phyloP scores from a whole-genome alignment of 2,329 filamentous ascomycete species.

The Didymella arachidicola region DNA sequence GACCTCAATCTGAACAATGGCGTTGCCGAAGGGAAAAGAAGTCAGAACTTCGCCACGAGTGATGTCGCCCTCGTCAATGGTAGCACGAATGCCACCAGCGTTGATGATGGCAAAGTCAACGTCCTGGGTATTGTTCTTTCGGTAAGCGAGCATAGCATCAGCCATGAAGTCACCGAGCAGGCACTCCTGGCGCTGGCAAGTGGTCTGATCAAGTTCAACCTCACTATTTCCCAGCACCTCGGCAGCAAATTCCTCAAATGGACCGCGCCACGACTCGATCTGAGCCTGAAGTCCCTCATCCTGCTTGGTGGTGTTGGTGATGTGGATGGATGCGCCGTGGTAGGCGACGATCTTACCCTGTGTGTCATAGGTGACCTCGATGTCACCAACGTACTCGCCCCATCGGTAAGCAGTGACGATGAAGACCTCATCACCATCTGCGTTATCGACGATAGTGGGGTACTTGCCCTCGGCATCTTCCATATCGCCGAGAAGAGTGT shows the following conservation, averaged over 20 bases:
- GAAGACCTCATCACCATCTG: slow-evolving; percentile 71
- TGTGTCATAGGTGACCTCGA: slow-evolving; percentile 69
- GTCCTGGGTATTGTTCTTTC: slow-evolving; percentile 57
- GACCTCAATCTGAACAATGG: slow-evolving; percentile 65
- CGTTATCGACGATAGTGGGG: slow-evolving; percentile 68
- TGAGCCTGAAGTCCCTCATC: slow-evolving; percentile 65
- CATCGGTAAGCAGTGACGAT: slow-evolving; percentile 73
- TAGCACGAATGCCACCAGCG: slow-evolving; percentile 69
- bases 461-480: slow-evolving; percentile 66
- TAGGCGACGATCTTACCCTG: slow-evolving; percentile 69
- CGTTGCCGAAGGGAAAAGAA: slow-evolving; percentile 71
- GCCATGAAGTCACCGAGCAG: slow-evolving; percentile 54
- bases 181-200: slow-evolving; percentile 67
- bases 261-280: slow-evolving; percentile 65
- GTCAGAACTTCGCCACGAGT: slow-evolving; percentile 70
- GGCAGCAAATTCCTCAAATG: slow-evolving; percentile 67
- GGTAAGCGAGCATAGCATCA: slow-evolving; percentile 68
- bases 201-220: slow-evolving; percentile 66
- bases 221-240: slow-evolving; percentile 65
- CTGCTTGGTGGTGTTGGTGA: slow-evolving; percentile 67
- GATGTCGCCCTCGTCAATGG: slow-evolving; percentile 67
- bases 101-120: slow-evolving; percentile 69
- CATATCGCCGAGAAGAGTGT: slow-evolving; percentile 67
- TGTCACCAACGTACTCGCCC: slow-evolving; percentile 73
- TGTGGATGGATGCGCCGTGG: slow-evolving; percentile 68